Evolutionary conservation across 768 basidiomycete genomes (phyloP).

Genomic region (Collybia nuda): DNA sequence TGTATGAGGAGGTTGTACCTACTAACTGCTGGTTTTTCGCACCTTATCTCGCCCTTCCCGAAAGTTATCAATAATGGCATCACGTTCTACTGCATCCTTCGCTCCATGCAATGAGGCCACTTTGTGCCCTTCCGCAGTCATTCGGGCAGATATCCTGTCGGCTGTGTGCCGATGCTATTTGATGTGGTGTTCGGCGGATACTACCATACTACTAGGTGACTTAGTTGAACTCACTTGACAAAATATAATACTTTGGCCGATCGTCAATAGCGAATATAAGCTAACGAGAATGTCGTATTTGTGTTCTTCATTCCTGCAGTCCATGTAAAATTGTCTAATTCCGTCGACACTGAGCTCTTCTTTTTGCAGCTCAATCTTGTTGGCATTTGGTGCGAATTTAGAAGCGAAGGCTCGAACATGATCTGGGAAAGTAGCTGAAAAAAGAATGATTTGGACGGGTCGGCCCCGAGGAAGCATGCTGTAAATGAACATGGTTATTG

Average conservation of each 20-base stretch:
- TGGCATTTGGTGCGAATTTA: constrained; percentile 91
- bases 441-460: constrained; percentile 84
- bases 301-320: constrained; percentile 86
- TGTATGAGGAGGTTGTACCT: not conserved
- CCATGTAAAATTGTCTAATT: constrained; percentile 98
- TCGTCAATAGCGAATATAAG: constrained; percentile 86
- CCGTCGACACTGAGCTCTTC: constrained; percentile 93
- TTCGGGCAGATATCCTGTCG: constrained; percentile 86
- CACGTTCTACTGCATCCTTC: constrained; percentile 88
- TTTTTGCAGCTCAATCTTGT: constrained; percentile 93
- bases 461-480: constrained; percentile 58
- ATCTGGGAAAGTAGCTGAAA: constrained; percentile 98
- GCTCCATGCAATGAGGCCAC: constrained; percentile 95
- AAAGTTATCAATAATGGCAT: constrained; percentile 92
- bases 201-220: not conserved
- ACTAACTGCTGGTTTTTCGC: not conserved
- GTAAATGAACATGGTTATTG: not conserved
- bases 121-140: constrained; percentile 92
- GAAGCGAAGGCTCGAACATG: constrained; percentile 88
- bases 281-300: constrained; percentile 96
- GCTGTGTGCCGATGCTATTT: constrained; percentile 85
- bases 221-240: constrained; percentile 64
- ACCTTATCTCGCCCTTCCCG: constrained; percentile 96
- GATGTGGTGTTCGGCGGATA: not conserved
- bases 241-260: constrained; percentile 99